Base-by-base conservation (phyloP, 2,329 filamentous ascomycete species). In the Fusarium liriodendri region DNA sequence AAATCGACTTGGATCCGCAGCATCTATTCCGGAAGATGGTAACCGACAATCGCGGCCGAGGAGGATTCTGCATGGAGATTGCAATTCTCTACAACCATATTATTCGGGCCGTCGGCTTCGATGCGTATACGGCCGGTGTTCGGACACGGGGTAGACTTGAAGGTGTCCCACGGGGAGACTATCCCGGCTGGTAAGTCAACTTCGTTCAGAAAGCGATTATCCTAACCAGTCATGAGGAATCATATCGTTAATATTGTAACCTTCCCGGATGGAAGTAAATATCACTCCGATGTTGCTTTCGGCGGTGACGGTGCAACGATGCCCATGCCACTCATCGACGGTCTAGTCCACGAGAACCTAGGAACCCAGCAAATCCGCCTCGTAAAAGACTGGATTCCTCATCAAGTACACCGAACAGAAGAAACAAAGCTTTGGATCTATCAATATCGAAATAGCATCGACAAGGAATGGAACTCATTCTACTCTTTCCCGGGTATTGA, bases 401-500 rank as follows among this genome's bases (percentile, higher is more conserved):
- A 83, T 13, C 83, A 87, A 66, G 80, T 84, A 25, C 75, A 73
- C 40, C 55, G 59, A 27, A 57, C 73, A 25, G 71, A 76, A 20
- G 82, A 85, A 25, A 82, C 84, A 42, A 87, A 87, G 66, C 80
- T 89, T 33, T 93, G 91, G 91, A 86, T 93, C 63, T 92, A 91
- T 75, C 87, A 93, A 80, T 88, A 89, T 70, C 85, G 88, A 10
- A 86, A 89, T 69, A 78, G 82, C 6, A 50, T 78, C 0, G 82
- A 86, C 1, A 82, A 79, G 52, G 83, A 84, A 3, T 95, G 92
- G 89, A 85, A 88, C 33, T 83, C 89, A 0, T 88, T 87, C 45
- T 94, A 94, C 79, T 89, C 87, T 67, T 95, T 95, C 77, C 86
- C 87, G 0, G 89, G 93, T 64, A 83, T 87, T 11, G 91, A 93